Base-by-base conservation (phyloP, 2,329 filamentous ascomycete genomes). In the Kalmusia sp. region DNA sequence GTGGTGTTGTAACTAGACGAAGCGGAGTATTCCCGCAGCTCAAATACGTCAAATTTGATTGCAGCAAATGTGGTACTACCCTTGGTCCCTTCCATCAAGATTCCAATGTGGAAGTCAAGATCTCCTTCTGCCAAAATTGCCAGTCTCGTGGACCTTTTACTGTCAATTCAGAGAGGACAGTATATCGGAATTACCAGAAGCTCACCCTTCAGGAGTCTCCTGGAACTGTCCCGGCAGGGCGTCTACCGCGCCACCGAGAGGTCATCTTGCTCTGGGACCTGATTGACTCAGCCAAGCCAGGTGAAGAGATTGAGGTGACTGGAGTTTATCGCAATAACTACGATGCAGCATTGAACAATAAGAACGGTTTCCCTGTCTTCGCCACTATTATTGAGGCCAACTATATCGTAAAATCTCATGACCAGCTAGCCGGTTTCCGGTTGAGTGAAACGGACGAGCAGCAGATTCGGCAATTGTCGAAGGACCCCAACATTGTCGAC, bases 111-210 rank as follows among this genome's bases (percentile, higher is more conserved):
- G 95, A 99, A 75, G 93, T 99, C 70, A 96, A 93, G 77, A 91
- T 99, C 64, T 91, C 90, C 0, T 99, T 91, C 80, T 99, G 95
- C 73, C 93, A 97, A 71, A 95, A 91, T 72, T 99, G 95, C 77
- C 93, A 98, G 77, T 96, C 92, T 33, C 88, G 92, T 34, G 95
- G 95, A 0, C 96, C 95, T 0, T 99, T 99, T 71, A 96, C 89
- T 0, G 81, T 99, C 61, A 98, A 98, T 78, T 95, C 92, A 3
- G 95, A 98, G 73, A 96, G 96, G 81, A 99, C 95, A 0, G 90
- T 99, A 14, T 99, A 99, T 78, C 90, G 95, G 58, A 99, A 99
- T 76, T 99, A 97, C 77, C 95, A 99, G 75, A 99, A 97, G 72
- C 82, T 99, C 65, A 99, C 95, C 0, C 84, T 99, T 11, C 95